Base-by-base conservation (phyloP, 805 yeast species). In the Cyberlindnera samutprakarnensis region DNA sequence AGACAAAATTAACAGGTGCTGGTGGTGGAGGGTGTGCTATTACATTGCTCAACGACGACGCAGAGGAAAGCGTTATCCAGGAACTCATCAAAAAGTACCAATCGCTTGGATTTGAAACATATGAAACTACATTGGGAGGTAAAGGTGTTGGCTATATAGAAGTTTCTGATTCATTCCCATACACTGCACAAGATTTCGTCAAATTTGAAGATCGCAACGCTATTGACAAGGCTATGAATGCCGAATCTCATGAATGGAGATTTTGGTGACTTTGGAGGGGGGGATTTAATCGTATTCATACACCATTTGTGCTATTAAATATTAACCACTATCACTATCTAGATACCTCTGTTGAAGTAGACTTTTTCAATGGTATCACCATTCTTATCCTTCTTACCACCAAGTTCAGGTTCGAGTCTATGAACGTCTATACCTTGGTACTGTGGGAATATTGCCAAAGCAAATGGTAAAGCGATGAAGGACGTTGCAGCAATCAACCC, bases 21-120 rank as follows among this genome's bases (percentile, higher is more conserved):
- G 98, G 98, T 22, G 98, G 98, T 14, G 98, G 98, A 31, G 98
- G 98, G 2, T 92, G 98, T 64, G 95, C 97, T 9, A 80, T 92
- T 35, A 92, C 97, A 0, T 59, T 92, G 23, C 64, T 88, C 12
- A 62, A 71, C 29, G 56, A 51, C 4, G 49, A 50, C 13, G 52
- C 71, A 7, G 47, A 49, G 1, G 56, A 56, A 16, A 44, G 47
- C 7, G 48, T 44, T 14, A 44, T 66, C 22, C 54, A 61, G 9
- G 51, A 57, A 4, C 65, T 68, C 15, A 53, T 56, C 5, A 25
- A 33, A 1, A 59, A 57, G 35, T 66, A 71, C 30, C 52, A 51
- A 2, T 39, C 46, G 1, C 60, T 65, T 30, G 83, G 84, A 0
- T 88, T 71, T 53, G 83, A 80, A 49, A 75, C 86, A 9, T 87